phyloP scores from a whole-genome alignment of 176 grass and related monocot genomes.

The Luzula sylvatica region DNA sequence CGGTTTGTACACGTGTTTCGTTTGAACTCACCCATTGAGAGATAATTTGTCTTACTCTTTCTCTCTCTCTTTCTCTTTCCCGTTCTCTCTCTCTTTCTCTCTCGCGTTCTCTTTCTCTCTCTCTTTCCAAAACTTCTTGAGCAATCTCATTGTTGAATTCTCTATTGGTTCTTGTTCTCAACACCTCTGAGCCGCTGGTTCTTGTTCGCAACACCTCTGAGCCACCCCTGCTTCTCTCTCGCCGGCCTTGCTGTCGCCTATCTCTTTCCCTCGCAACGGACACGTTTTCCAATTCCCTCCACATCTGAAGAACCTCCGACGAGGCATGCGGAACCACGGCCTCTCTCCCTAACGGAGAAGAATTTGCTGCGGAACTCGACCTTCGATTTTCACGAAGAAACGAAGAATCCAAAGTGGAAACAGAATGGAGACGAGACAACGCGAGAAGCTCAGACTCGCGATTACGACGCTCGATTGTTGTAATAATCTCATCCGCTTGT shows the following conservation, averaged over 20 bases:
- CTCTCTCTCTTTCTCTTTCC: constrained; percentile 30
- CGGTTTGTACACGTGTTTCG: neutral
- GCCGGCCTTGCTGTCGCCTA: constrained; percentile 4
- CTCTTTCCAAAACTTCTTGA: constrained; percentile 48
- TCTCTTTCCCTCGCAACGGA: constrained; percentile 24
- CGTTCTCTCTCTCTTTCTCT: constrained; percentile 30
- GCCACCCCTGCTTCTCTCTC: neutral
- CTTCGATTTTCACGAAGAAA: constrained; percentile 36
- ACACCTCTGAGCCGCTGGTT: constrained; percentile 5
- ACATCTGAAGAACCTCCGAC: constrained; percentile 76
- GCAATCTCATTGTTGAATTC: constrained; percentile 52
- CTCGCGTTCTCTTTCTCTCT: constrained; percentile 39
- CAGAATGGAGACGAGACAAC: constrained; percentile 70
- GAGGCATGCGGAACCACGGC: constrained; percentile 1
- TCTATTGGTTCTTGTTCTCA: constrained; percentile 11
- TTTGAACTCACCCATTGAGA: constrained; percentile 26
- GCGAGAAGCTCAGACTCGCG: constrained; percentile 86
- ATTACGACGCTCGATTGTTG: constrained; percentile 77
- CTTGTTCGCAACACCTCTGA: constrained; percentile 8
- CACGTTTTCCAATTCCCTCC: constrained; percentile 72
- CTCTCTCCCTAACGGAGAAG: constrained; percentile 21
- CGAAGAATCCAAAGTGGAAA: constrained; percentile 75
- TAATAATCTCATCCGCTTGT: constrained; percentile 96
- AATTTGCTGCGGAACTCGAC: constrained; percentile 5
- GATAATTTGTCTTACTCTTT: constrained; percentile 38